Evolutionary conservation across 805 yeast genomes (phyloP).

Genomic region (Candida saitoana): DNA sequence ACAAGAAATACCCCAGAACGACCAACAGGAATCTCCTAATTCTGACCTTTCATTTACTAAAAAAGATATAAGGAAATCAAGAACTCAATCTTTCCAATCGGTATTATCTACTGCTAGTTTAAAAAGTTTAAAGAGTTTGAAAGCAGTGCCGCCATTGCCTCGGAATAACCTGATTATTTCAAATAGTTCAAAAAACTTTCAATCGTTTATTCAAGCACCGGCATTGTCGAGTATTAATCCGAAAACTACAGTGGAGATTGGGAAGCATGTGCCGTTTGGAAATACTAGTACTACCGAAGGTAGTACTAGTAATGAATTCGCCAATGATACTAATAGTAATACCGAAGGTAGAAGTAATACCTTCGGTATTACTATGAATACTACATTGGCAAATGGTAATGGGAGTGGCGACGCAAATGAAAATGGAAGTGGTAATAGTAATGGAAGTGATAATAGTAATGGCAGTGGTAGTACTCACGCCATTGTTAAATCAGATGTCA

Average conservation of each 20-base stretch:
- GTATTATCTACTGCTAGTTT: slow-evolving; percentile 43
- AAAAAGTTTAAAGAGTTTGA: slow-evolving; percentile 29
- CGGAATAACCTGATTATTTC: slow-evolving; percentile 19
- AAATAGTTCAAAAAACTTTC: slow-evolving; percentile 33
- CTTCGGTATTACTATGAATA: slow-evolving; percentile 4
- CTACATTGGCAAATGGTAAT: too few relatives aligned
- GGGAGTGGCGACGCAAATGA: not conserved
- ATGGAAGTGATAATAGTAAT: not conserved
- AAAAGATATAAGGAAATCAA: slow-evolving; percentile 31
- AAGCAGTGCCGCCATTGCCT: slow-evolving; percentile 6
- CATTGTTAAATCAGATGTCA: not conserved
- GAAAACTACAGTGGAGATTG: slow-evolving; percentile 34
- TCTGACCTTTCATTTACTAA: slow-evolving; percentile 31
- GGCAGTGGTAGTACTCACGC: not conserved
- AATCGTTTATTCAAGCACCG: slow-evolving; percentile 45
- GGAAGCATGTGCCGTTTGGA: slow-evolving; percentile 38
- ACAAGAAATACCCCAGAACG: not conserved
- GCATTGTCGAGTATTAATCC: slow-evolving; percentile 34
- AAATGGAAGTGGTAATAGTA: not conserved
- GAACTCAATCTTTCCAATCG: slow-evolving; percentile 43
- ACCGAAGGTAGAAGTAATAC: slow-evolving; percentile 1
- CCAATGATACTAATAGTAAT: slow-evolving; percentile 1
- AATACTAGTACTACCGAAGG: too few relatives aligned
- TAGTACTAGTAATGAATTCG: too few relatives aligned
- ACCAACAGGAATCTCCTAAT: not conserved